Base-by-base conservation (phyloP, 306 rosid genomes). In the Calophaca sinica region DNA sequence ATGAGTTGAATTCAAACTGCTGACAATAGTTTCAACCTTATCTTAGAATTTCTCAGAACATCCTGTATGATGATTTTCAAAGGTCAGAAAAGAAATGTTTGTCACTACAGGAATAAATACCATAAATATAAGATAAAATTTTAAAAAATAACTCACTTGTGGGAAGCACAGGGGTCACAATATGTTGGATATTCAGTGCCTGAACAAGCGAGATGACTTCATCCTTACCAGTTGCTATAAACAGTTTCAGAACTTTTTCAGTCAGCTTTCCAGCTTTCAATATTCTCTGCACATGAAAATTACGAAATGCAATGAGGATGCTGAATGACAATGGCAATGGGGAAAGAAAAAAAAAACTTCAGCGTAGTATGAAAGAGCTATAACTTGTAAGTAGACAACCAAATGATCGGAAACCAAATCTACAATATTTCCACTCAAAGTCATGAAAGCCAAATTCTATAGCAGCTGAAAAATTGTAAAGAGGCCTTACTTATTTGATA, bases 221-320 rank as follows among this genome's bases (percentile, higher is more conserved):
- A 41, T 90, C 98, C 80, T 89, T 96, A 76, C 96, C 98, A 7
- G 93, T 86, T 35, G 93, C 92, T 51, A 90, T 39, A 38, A 90
- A 92, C 78, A 92, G 84, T 79, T 85, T 92, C 85, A 96, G 83
- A 78, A 96, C 88, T 78, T 88, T 92, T 86, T 92, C 97, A 63
- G 85, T 96, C 74, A 96, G 85, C 80, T 92, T 96, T 51, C 99
- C 98, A 53, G 99, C 98, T 39, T 51, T 83, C 88, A 92, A 64
- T 12, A 96, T 89, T 90, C 84, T 91, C 99, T 96, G 91, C 62
- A 50, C 81, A 79, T 35, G 63, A 77, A 57, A 80, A 61, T 41
- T 5, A 72, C 0, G 45, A 20, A 28, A 74, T 52, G 66, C 57
- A 12, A 14, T 71, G 57, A 79, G 55, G 73, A 72, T 50, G 61